These are phyloP conservation scores for Intubia oerlemansii DNA, from an alignment of 2,329 filamentous ascomycete genomes.

Conservation along the genomic window DNA sequence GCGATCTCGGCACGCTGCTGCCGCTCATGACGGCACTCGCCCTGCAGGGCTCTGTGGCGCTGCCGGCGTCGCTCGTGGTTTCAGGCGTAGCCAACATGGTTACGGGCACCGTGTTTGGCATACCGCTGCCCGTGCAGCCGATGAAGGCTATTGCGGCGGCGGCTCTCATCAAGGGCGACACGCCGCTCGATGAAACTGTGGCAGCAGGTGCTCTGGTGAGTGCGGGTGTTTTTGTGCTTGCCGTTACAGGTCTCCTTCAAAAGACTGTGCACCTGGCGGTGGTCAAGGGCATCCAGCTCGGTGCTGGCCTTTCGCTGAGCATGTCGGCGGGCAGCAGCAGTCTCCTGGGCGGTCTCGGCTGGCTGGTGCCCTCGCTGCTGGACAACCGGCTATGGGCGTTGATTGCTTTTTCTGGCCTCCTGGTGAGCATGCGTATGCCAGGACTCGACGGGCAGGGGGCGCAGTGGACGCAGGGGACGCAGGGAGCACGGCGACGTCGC, in stretches of 20 bases:
- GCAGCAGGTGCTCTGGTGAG: conserved; percentile 69
- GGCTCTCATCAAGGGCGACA: conserved; percentile 44
- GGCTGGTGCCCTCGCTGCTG: conserved; percentile 36
- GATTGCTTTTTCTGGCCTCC: conserved; percentile 46
- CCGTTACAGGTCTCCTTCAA: conserved; percentile 54
- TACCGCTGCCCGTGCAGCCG: conserved; percentile 84
- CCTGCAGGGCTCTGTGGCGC: conserved; percentile 53
- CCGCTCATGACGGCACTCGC: conserved; percentile 78
- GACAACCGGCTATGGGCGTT: conserved; percentile 67
- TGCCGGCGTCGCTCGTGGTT: conserved; percentile 71
- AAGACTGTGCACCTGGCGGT: conserved; percentile 67
- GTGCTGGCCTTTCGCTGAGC: conserved; percentile 66
- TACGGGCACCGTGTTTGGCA: conserved; percentile 65
- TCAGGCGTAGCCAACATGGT: conserved; percentile 72
- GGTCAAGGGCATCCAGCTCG: conserved; percentile 86
- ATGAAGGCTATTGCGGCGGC: conserved; percentile 75
- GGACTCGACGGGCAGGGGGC: conserved; percentile 6
- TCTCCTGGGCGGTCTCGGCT: conserved; percentile 46
- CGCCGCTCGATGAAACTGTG: conserved; percentile 50
- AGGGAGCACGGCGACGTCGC: too few relatives aligned
- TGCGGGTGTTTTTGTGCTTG: conserved; percentile 51
- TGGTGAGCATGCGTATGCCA: conserved; percentile 41
- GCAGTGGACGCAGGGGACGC: too few relatives aligned
- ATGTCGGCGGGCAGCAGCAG: conserved; percentile 50
- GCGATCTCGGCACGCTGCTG: conserved; percentile 75